Evolutionary conservation across 106 monocot species (phyloP).

Genomic region (Dioscorea alata): DNA sequence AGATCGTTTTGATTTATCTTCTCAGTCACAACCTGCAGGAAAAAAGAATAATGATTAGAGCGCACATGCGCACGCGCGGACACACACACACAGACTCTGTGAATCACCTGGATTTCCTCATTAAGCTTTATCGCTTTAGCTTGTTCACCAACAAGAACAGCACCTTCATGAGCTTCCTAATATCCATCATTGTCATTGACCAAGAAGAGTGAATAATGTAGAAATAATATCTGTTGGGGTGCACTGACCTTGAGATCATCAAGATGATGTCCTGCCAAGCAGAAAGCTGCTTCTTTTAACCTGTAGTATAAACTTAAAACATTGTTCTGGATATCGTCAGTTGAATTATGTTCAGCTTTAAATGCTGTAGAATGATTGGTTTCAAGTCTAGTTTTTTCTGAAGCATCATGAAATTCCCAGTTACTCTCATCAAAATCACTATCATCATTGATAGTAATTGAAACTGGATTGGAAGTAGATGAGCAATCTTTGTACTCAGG

Average conservation of each 20-base stretch:
- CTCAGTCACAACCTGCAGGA: constrained; percentile 15
- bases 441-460: background rate
- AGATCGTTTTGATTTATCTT: constrained; percentile 12
- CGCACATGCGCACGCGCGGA: no score
- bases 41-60: background rate
- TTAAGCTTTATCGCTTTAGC: constrained; percentile 9
- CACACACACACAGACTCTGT: background rate
- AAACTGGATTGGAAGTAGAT: background rate
- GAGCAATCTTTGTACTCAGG: background rate
- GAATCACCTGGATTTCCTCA: constrained; percentile 38
- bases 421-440: constrained; percentile 1
- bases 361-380: constrained; percentile 13
- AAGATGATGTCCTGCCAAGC: constrained; percentile 27
- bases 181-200: constrained; percentile 4
- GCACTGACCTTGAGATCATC: constrained; percentile 38
- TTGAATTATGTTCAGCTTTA: constrained; percentile 7
- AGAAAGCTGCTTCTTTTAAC: constrained; percentile 28
- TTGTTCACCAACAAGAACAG: constrained; percentile 25
- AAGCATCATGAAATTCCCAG: constrained; percentile 4
- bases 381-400: background rate
- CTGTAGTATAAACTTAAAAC: constrained; percentile 31
- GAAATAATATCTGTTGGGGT: background rate
- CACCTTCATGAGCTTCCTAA: constrained; percentile 29
- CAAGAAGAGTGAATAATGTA: background rate
- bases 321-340: background rate